Conservation (phyloP, 192 early-diverging fungal genomes). For the Linnemannia schmuckeri region DNA sequence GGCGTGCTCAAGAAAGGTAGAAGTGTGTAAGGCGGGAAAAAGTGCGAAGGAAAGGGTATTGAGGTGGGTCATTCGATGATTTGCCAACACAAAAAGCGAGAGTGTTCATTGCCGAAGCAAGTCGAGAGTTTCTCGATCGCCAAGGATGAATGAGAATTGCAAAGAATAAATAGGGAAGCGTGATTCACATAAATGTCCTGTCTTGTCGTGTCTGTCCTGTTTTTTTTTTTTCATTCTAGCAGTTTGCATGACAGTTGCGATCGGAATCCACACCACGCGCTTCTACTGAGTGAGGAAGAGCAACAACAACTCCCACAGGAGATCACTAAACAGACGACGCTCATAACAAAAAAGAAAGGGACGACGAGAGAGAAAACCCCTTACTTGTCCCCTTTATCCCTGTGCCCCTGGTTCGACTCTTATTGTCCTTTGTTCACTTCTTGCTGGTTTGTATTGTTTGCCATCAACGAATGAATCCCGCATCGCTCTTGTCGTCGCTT, state of each 20-base stretch:
- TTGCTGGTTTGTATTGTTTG: not conserved
- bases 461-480: not conserved
- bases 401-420: not conserved
- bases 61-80: not conserved
- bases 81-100: not conserved
- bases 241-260: constrained; percentile 23
- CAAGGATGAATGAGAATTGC: constrained; percentile 42
- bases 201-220: not conserved
- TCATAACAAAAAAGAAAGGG: not conserved
- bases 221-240: not conserved
- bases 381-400: not conserved
- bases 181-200: too few relatives aligned
- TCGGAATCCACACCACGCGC: constrained; percentile 16
- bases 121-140: not conserved
- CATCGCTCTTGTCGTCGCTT: not conserved
- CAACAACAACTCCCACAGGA: not conserved
- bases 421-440: not conserved
- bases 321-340: not conserved
- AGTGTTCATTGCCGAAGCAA: not conserved
- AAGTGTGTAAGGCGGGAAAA: not conserved
- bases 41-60: not conserved
- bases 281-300: not conserved
- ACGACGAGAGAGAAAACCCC: not conserved
- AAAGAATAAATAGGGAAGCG: not conserved
- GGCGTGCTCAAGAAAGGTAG: not conserved